phyloP scores from a whole-genome alignment of 108 stramenopile genomes.

The Skeletonema costatum region DNA sequence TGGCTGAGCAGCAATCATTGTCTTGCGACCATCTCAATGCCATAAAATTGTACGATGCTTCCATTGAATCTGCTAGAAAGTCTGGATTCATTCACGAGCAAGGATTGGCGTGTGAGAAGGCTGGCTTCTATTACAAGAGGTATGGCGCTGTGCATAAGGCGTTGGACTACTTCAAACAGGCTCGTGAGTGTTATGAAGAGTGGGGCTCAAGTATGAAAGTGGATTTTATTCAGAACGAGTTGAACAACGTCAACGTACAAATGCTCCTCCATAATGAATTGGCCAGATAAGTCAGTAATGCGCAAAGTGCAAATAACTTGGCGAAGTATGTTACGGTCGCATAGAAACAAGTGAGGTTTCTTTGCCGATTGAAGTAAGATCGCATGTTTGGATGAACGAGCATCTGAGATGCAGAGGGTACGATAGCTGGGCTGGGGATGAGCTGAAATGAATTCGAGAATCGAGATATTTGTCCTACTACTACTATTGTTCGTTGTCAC shows the following conservation, averaged over 20 bases:
- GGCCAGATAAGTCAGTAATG: too few relatives aligned
- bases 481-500: too few relatives aligned
- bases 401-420: too few relatives aligned
- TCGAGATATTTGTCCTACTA: too few relatives aligned
- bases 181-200: background rate
- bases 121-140: background rate
- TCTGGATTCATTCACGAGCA: background rate
- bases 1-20: slow-evolving; percentile 20
- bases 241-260: background rate
- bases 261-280: background rate
- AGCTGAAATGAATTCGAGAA: too few relatives aligned
- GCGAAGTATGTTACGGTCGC: too few relatives aligned
- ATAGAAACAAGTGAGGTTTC: too few relatives aligned
- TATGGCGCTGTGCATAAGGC: background rate
- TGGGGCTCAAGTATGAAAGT: background rate
- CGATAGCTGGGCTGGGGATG: too few relatives aligned
- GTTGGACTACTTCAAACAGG: background rate
- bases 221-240: background rate
- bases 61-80: slow-evolving; percentile 7
- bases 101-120: slow-evolving; percentile 3
- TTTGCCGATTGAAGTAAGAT: too few relatives aligned
- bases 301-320: too few relatives aligned
- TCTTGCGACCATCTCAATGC: slow-evolving; percentile 2
- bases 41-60: slow-evolving; percentile 1
- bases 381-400: too few relatives aligned